Conservation (phyloP, 176 grass and related monocot genomes). For the Zoysia japonica region DNA sequence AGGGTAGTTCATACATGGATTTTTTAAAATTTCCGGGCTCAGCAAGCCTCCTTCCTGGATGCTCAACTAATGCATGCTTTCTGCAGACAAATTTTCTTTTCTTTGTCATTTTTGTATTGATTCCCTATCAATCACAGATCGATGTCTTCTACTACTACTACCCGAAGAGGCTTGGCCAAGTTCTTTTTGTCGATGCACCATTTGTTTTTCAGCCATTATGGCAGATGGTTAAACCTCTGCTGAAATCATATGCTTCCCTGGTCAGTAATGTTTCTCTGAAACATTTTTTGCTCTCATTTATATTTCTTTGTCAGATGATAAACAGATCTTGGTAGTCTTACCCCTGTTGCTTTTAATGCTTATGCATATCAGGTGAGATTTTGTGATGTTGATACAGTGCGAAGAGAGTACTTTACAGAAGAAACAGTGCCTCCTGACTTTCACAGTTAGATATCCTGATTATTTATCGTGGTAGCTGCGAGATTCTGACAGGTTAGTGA, state of each 20-base stretch:
- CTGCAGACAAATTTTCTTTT: neutral
- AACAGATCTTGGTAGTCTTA: neutral
- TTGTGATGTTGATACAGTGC: conserved; percentile 62
- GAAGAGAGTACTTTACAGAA: conserved; percentile 78
- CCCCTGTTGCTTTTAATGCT: conserved; percentile 2
- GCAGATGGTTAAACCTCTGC: conserved; percentile 82
- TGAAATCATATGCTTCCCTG: conserved; percentile 82
- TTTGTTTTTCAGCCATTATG: conserved; percentile 91
- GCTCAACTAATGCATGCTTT: neutral
- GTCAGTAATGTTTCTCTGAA: conserved; percentile 37
- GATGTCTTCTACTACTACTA: conserved; percentile 98
- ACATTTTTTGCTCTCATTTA: neutral
- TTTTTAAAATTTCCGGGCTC: neutral
- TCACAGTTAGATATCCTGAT: conserved; percentile 18
- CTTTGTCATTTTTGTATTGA: neutral
- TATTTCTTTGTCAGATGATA: neutral
- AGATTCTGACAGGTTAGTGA: conserved; percentile 1
- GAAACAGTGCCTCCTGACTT: conserved; percentile 70
- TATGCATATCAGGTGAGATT: conserved; percentile 62
- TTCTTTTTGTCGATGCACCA: conserved; percentile 88
- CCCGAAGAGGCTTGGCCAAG: conserved; percentile 75
- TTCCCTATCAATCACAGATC: conserved; percentile 48
- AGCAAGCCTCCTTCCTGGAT: neutral
- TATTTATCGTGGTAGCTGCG: neutral
- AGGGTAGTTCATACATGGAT: neutral